Evolutionary conservation across 192 early-diverging fungal species (phyloP), one percentile per base, ranked within the genome.

Genomic region (Entomortierella chlamydospora): DNA sequence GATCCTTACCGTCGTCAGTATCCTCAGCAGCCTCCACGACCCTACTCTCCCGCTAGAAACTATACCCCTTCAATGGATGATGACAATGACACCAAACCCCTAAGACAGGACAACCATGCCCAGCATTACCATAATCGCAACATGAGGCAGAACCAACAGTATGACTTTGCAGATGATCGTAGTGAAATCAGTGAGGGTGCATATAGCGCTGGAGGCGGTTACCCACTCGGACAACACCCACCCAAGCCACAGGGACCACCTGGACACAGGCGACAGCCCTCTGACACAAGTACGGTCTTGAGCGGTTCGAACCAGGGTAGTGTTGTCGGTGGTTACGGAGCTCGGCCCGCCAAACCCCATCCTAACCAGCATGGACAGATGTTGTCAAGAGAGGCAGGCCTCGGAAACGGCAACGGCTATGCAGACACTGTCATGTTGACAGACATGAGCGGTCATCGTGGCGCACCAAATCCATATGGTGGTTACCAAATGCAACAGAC

Each of bases 231-330:
- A 9, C 68, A 65, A n/a, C 39, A 70, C 13, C 29, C 61, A 42
- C 56, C 56, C 1, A 68, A 68, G 52, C 64, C 52, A 17, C 61
- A 73, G 43, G 15, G 31, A 26, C 54, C 31, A 3, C 11, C 9
- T 28, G 70, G 61, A 4, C 76, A 79, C 26, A 37, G 76, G 28
- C 54, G 76, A 28, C 76, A 79, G 26, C 68, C 76, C 0, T 79
- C 76, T 0, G 76, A 79, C 15, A 79, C 76, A 0, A 79, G 76
- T 28, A 79, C 76, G 1, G 76, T 79, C 11, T 43, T 79, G 50
- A 79, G 76, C 51, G 76, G 76, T 10, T 79, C 76, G 30, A 79
- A 79, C 9, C 76, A 79, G 28, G 76, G 76, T 41, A 79, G 76
- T 56, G 76, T 79, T 17, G 76, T 79, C 1, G 33, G 68, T 11